Percentiles rank a stretch among this genome's conserved stretches.
Conservation (phyloP, 2,329 filamentous ascomycete species). For the Helminthosporium solani region DNA sequence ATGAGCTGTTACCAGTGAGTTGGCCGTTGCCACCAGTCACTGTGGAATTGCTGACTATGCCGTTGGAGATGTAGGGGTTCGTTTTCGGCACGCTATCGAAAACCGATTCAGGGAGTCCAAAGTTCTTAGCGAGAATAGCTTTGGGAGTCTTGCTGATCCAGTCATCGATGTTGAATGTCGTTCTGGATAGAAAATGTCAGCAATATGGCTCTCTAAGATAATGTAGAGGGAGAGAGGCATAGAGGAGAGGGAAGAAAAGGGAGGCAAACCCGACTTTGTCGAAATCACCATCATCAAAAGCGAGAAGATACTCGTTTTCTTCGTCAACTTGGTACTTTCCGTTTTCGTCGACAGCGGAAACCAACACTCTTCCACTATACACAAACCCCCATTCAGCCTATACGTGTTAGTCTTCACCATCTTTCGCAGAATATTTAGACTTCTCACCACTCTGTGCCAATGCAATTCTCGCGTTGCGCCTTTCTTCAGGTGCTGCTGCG, state of each 20-base stretch:
- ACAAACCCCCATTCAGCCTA: conserved; percentile 68
- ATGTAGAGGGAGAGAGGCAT: no score
- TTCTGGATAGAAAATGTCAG: conserved; percentile 41
- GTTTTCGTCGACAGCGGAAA: conserved; percentile 64
- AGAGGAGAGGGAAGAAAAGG: neutral
- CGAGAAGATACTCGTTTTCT: conserved; percentile 66
- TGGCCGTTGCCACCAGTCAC: conserved; percentile 52
- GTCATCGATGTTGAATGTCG: conserved; percentile 70
- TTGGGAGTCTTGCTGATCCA: conserved; percentile 68
- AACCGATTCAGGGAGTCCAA: conserved; percentile 60
- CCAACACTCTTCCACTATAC: conserved; percentile 57
- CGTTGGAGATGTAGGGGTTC: conserved; percentile 64
- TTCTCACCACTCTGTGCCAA: conserved; percentile 64
- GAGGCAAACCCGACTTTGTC: conserved; percentile 56
- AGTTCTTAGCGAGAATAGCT: conserved; percentile 66
- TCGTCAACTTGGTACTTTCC: conserved; percentile 58
- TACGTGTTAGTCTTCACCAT: neutral
- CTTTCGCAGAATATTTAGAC: neutral
- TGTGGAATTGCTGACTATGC: conserved; percentile 51
- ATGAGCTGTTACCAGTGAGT: conserved; percentile 60
- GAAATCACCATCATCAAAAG: conserved; percentile 68
- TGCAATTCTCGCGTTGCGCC: conserved; percentile 68
- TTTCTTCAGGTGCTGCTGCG: conserved; percentile 68
- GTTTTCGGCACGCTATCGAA: conserved; percentile 60
- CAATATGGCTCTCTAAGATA: neutral